Evolutionary conservation across 108 stramenopile species (phyloP).

Genomic region (Stephanodiscus minutulus): DNA sequence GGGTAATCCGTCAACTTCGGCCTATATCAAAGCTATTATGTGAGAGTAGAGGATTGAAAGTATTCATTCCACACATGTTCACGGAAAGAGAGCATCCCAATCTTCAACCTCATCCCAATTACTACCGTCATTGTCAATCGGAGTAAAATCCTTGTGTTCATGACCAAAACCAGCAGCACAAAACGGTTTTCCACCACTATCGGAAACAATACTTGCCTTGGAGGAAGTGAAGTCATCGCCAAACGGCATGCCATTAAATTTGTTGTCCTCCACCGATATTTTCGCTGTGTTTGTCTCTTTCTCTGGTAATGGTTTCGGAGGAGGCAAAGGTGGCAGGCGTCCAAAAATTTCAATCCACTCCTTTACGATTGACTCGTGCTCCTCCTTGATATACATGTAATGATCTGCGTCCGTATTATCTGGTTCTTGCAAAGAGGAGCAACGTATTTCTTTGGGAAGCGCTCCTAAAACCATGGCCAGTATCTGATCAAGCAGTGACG

Average conservation of each 20-base stretch:
- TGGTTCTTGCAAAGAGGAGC: constrained; percentile 14
- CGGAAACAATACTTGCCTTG: background rate
- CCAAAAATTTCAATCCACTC: constrained; percentile 55
- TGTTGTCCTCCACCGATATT: background rate
- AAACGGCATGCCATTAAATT: background rate
- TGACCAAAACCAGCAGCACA: background rate
- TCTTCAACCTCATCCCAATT: constrained; percentile 51
- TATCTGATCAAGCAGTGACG: constrained; percentile 58
- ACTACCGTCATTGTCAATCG: constrained; percentile 27
- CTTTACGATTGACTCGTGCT: constrained; percentile 42
- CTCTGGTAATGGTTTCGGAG: background rate
- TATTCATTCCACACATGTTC: background rate
- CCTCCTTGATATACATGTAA: constrained; percentile 37
- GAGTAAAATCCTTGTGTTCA: constrained; percentile 8
- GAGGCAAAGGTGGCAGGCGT: constrained; percentile 37
- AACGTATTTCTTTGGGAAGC: constrained; percentile 14
- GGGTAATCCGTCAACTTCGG: too few species aligned
- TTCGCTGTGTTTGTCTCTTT: background rate
- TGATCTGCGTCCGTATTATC: constrained; percentile 22
- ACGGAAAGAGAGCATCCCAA: constrained; percentile 39
- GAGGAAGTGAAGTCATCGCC: constrained; percentile 7
- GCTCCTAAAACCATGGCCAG: constrained; percentile 61
- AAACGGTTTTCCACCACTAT: background rate
- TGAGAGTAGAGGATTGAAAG: background rate
- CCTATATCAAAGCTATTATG: too few species aligned